Conservation (phyloP, 2,329 filamentous ascomycete species). For the Myriosclerotinia duriaeana region DNA sequence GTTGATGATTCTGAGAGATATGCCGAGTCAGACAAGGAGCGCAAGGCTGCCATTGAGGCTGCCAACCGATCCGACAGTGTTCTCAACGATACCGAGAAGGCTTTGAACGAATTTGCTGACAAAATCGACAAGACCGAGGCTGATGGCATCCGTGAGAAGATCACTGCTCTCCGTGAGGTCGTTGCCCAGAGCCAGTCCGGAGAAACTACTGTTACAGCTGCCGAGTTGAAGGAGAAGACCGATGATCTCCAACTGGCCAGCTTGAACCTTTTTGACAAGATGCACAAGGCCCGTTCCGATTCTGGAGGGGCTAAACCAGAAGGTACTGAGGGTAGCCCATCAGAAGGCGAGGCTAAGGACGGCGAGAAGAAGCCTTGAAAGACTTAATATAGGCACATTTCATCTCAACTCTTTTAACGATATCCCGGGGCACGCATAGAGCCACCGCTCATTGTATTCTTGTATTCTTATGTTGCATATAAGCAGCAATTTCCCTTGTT, state of each 20-base stretch:
- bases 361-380: conserved; percentile 64
- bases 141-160: conserved; percentile 93
- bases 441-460: conserved; percentile 37
- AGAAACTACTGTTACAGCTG: conserved; percentile 80
- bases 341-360: conserved; percentile 72
- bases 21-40: conserved; percentile 91
- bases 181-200: conserved; percentile 93
- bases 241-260: conserved; percentile 95
- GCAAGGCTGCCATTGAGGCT: conserved; percentile 90
- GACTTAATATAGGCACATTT: conserved; percentile 31
- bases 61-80: conserved; percentile 97
- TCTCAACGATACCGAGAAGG: conserved; percentile 97
- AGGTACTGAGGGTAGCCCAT: conserved; percentile 45
- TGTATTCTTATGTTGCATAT: conserved; percentile 42
- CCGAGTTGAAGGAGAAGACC: conserved; percentile 97
- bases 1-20: conserved; percentile 97
- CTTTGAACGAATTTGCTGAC: conserved; percentile 93
- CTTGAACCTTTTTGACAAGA: conserved; percentile 98
- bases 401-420: conserved; percentile 35
- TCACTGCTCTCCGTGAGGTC: conserved; percentile 78
- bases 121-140: conserved; percentile 96
- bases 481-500: conserved; percentile 40
- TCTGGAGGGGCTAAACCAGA: conserved; percentile 52
- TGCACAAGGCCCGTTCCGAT: conserved; percentile 92
- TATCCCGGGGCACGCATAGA: conserved; percentile 41